phyloP scores from a whole-genome alignment of 108 stramenopile genomes.

The Skeletonema potamos region DNA sequence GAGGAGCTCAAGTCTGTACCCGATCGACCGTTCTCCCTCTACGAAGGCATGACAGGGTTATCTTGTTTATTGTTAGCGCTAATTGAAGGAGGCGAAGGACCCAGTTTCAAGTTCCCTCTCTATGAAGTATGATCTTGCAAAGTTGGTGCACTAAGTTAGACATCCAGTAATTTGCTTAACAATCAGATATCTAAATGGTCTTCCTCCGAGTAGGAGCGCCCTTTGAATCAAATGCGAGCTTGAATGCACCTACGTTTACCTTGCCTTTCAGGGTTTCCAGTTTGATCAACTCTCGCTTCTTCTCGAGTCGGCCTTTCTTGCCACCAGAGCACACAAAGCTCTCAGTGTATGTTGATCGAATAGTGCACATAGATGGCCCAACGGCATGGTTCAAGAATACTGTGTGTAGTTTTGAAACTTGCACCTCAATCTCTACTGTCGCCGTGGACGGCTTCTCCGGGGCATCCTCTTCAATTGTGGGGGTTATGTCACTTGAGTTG shows the following conservation, averaged over 20 bases:
- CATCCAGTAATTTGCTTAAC: neutral
- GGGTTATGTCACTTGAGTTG: neutral
- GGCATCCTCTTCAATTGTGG: neutral
- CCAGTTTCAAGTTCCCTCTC: neutral
- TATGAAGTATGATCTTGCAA: neutral
- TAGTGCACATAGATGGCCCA: neutral
- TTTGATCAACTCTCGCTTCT: neutral
- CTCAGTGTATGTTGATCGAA: neutral
- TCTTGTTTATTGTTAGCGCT: slow-evolving; percentile 19
- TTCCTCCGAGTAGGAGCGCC: neutral
- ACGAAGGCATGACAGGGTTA: slow-evolving; percentile 58
- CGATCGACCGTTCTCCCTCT: slow-evolving; percentile 54
- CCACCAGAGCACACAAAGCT: neutral
- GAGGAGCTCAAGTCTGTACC: slow-evolving; percentile 23
- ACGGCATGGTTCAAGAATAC: neutral
- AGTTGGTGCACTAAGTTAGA: neutral
- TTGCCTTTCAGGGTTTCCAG: neutral
- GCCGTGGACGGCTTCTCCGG: neutral
- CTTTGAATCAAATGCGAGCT: neutral
- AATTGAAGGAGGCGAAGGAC: neutral
- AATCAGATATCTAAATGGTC: neutral
- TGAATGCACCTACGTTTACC: neutral
- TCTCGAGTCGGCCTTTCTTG: neutral
- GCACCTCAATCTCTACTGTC: neutral
- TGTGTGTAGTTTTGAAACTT: neutral